Evolutionary conservation across 1,284 basidiomycete genomes (phyloP).

Genomic region (Leucoagaricus sp.): DNA sequence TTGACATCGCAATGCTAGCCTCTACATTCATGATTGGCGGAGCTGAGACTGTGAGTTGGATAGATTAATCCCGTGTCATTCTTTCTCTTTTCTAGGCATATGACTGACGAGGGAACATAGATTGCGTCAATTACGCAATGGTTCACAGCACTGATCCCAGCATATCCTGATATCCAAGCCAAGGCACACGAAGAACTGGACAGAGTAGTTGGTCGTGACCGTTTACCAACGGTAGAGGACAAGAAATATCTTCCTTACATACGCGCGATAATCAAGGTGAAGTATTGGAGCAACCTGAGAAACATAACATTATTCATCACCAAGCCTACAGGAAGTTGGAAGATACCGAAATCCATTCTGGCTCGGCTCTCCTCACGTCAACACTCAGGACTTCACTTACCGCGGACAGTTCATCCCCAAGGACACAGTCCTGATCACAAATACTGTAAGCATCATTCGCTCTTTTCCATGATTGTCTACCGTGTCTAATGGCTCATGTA

Average conservation of each 20-base stretch:
- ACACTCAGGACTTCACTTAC: slow-evolving; percentile 33
- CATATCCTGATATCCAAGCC: slow-evolving; percentile 28
- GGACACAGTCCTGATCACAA: slow-evolving; percentile 33
- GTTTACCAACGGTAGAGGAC: slow-evolving; percentile 29
- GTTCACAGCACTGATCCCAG: slow-evolving; percentile 35
- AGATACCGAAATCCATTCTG: slow-evolving; percentile 34
- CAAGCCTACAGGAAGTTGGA: slow-evolving; percentile 29
- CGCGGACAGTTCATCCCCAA: slow-evolving; percentile 34
- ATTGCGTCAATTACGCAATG: slow-evolving; percentile 35
- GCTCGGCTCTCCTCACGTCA: slow-evolving; percentile 34
- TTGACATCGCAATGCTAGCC: slow-evolving; percentile 39
- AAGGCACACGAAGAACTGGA: slow-evolving; percentile 30
- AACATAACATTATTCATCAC: not conserved
- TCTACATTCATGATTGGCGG: slow-evolving; percentile 42
- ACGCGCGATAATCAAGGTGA: slow-evolving; percentile 25
- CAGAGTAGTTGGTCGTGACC: slow-evolving; percentile 29
- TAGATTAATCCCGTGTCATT: too few relatives aligned
- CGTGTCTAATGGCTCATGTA: too few relatives aligned
- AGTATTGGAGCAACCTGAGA: not conserved
- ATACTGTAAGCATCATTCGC: slow-evolving; percentile 24
- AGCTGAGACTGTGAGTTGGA: slow-evolving; percentile 35
- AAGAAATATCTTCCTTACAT: slow-evolving; percentile 29
- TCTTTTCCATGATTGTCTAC: not conserved
- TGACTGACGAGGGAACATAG: slow-evolving; percentile 22
- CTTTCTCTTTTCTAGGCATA: not conserved